Percentiles rank a stretch among this genome's conserved stretches.
Conservation (phyloP, 345 rosid species). For the Hibiscus mutabilis region DNA sequence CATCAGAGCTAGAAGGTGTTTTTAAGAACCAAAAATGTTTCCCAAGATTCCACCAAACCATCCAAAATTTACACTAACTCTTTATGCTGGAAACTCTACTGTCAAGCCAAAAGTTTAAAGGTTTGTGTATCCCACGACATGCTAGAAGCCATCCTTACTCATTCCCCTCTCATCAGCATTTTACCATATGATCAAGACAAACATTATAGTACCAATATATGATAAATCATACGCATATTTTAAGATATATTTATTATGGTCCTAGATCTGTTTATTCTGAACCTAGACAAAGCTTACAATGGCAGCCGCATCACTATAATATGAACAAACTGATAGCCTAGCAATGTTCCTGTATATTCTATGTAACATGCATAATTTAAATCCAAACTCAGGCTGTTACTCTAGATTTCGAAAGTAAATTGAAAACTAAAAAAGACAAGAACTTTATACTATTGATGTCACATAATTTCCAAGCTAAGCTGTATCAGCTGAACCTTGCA, state of each 20-base stretch:
- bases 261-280: slow-evolving; percentile 9
- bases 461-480: too few species aligned
- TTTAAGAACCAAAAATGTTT: neutral
- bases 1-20: neutral
- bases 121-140: neutral
- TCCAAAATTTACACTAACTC: neutral
- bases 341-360: too few species aligned
- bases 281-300: neutral
- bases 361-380: too few species aligned
- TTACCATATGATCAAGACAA: neutral
- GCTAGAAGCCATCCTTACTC: neutral
- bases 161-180: neutral
- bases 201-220: neutral
- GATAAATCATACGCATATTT: neutral
- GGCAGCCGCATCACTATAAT: neutral
- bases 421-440: too few species aligned
- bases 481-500: too few species aligned
- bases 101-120: neutral
- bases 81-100: neutral
- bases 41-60: neutral
- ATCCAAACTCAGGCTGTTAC: too few species aligned
- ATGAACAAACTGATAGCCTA: too few species aligned
- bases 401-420: too few species aligned
- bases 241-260: neutral
- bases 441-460: too few species aligned